These are phyloP conservation scores for Camelina neglecta DNA, from an alignment of 345 rosid species.

Conservation along the genomic window DNA sequence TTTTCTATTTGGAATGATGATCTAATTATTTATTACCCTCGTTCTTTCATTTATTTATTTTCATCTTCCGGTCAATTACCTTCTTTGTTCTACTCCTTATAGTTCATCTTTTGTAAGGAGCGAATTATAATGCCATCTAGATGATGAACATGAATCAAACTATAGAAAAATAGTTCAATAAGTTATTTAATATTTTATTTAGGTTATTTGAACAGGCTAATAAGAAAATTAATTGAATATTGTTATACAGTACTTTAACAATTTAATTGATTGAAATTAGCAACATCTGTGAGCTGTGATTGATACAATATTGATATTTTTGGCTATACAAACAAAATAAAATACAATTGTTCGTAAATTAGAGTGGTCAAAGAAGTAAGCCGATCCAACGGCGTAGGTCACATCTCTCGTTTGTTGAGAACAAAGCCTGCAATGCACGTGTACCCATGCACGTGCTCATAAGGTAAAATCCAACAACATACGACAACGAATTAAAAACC, in stretches of 20 bases:
- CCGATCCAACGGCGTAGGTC: conserved; percentile 35
- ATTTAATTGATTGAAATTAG: background rate
- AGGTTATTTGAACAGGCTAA: background rate
- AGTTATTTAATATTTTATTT: background rate
- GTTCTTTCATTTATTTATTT: background rate
- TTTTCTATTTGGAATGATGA: conserved; percentile 74
- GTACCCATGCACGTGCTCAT: conserved; percentile 51
- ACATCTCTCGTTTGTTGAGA: conserved; percentile 39
- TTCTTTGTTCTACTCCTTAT: background rate
- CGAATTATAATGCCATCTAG: conserved; percentile 1
- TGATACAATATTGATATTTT: background rate
- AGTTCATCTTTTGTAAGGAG: no score
- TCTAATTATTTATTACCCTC: conserved; percentile 62
- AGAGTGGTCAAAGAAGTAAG: conserved; percentile 45
- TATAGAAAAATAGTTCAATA: background rate
- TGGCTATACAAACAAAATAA: background rate
- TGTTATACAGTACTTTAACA: background rate
- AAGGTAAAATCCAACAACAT: conserved; percentile 61
- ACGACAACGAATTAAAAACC: conserved; percentile 57
- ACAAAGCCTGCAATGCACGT: conserved; percentile 54
- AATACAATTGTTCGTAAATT: conserved; percentile 12
- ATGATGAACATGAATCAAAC: background rate
- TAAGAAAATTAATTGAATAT: background rate
- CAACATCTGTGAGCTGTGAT: background rate
- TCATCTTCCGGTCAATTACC: conserved; percentile 14